Evolutionary conservation across 768 basidiomycete genomes (phyloP).

Genomic region (Auricularia heimuer): DNA sequence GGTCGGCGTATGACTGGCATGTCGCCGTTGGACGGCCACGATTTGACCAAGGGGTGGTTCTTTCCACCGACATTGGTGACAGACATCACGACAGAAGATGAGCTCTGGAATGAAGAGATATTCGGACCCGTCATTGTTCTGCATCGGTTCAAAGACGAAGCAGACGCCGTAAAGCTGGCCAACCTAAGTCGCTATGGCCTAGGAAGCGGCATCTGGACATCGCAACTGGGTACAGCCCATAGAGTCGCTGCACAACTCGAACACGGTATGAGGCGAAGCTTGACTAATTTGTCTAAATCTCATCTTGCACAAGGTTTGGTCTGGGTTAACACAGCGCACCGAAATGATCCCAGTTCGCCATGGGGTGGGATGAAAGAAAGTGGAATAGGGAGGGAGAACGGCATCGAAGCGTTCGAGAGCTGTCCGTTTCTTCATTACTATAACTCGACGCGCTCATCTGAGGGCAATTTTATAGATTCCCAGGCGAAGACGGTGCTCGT

Average conservation of each 20-base stretch:
- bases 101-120: constrained; percentile 73
- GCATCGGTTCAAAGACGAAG: constrained; percentile 47
- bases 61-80: constrained; percentile 71
- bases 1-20: constrained; percentile 53
- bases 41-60: constrained; percentile 64
- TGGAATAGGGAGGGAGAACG: constrained; percentile 81
- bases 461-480: constrained; percentile 41
- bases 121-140: constrained; percentile 81
- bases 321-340: constrained; percentile 85
- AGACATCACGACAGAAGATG: constrained; percentile 45
- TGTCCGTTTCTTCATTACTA: constrained; percentile 37
- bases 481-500: constrained; percentile 77
- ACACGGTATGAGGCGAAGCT: constrained; percentile 8
- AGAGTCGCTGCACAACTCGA: constrained; percentile 61
- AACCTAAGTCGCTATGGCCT: constrained; percentile 74
- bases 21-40: constrained; percentile 59
- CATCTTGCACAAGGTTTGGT: constrained; percentile 42
- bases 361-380: constrained; percentile 62
- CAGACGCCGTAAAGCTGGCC: constrained; percentile 57
- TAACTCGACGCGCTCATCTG: background rate
- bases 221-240: constrained; percentile 64
- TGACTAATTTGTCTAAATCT: background rate
- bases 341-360: constrained; percentile 82
- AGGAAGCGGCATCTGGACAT: constrained; percentile 75
- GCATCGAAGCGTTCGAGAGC: constrained; percentile 67